Conservation (phyloP, 805 yeast species). For the Blastobotrys mokoenaii region DNA sequence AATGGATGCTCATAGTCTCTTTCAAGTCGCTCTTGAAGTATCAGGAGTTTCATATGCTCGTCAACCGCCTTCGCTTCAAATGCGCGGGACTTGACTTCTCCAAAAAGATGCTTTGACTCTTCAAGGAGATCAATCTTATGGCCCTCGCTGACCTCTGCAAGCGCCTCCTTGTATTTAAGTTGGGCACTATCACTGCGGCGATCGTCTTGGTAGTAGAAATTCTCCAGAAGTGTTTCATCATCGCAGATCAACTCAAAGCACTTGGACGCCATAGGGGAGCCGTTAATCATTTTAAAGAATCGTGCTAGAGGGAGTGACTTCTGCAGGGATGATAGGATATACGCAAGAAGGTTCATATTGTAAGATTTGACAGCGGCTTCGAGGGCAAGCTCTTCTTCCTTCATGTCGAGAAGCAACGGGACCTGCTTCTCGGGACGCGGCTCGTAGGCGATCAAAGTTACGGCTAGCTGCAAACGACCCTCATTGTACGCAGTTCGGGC, state of each 20-base stretch:
- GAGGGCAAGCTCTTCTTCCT: constrained; percentile 62
- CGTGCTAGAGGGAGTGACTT: constrained; percentile 53
- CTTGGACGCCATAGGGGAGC: constrained; percentile 34
- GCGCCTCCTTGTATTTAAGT: constrained; percentile 29
- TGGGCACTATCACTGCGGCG: constrained; percentile 39
- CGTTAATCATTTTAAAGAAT: constrained; percentile 57
- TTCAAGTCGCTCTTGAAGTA: constrained; percentile 39
- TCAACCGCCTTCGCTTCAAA: constrained; percentile 35
- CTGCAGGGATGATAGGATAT: constrained; percentile 47
- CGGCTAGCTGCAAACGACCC: constrained; percentile 66
- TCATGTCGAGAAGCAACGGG: constrained; percentile 57
- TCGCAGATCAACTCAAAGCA: constrained; percentile 33
- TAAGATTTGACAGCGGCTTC: constrained; percentile 55
- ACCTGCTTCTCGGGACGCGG: constrained; percentile 53
- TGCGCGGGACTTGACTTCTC: constrained; percentile 28
- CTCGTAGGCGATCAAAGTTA: constrained; percentile 60
- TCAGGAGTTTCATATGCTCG: constrained; percentile 37
- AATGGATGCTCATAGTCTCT: constrained; percentile 35
- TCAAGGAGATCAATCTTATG: constrained; percentile 20
- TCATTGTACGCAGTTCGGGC: constrained; percentile 67
- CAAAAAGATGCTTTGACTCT: constrained; percentile 27
- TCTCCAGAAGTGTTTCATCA: constrained; percentile 37
- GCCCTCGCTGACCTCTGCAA: constrained; percentile 14
- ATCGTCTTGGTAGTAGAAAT: constrained; percentile 61
- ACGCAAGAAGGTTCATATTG: constrained; percentile 50